A percentile compares a stretch with the other conserved stretches of the same genome.
phyloP scores from a whole-genome alignment of 2,329 filamentous ascomycete genomes.

The Coniochaeta sp. region DNA sequence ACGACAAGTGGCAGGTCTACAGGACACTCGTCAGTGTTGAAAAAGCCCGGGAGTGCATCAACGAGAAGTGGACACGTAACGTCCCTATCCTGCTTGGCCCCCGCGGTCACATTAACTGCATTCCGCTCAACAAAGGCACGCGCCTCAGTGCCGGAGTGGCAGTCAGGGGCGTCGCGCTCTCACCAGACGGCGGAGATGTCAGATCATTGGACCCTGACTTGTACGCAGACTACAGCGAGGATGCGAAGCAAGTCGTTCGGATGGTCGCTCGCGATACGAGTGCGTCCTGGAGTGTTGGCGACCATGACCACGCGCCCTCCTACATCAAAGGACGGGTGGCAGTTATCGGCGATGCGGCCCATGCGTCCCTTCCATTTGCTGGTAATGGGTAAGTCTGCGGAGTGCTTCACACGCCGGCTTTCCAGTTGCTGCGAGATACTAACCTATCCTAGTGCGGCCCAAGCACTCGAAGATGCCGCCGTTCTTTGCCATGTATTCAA shows the following conservation, averaged over 20 bases:
- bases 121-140: conserved; percentile 25
- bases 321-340: background rate
- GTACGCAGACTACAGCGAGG: conserved; percentile 22
- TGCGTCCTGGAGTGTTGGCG: conserved; percentile 19
- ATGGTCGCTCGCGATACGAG: conserved; percentile 22
- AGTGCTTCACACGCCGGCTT: no score
- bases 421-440: no score
- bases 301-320: background rate
- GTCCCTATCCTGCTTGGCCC: conserved; percentile 26
- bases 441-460: no score
- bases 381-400: no score
- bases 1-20: conserved; percentile 22
- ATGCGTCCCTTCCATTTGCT: background rate
- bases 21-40: conserved; percentile 19
- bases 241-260: conserved; percentile 22
- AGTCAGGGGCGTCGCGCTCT: conserved; percentile 16
- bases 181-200: background rate
- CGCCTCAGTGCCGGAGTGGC: conserved; percentile 25
- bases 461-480: background rate
- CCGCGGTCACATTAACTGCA: conserved; percentile 23
- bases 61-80: conserved; percentile 19
- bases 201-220: conserved; percentile 17
- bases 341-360: background rate
- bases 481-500: background rate
- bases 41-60: conserved; percentile 18